Evolutionary conservation across 2,329 filamentous ascomycete species (phyloP).

Genomic region (Sarocladium strictum): DNA sequence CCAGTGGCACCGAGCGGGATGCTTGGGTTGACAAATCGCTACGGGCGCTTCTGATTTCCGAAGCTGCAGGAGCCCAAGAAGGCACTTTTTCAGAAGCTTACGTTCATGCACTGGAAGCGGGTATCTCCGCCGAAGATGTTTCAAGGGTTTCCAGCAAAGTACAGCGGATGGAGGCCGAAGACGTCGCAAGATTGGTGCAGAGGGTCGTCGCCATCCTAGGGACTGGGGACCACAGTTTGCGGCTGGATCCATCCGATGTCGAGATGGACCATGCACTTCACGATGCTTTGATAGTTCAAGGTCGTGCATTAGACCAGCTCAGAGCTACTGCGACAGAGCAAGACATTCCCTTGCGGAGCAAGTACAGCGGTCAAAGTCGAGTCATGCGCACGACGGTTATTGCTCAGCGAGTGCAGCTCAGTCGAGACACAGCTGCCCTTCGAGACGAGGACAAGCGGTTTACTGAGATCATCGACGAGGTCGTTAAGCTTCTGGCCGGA

Average conservation of each 20-base stretch:
- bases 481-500: slow-evolving; percentile 20
- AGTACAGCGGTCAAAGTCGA: slow-evolving; percentile 65
- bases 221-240: slow-evolving; percentile 31
- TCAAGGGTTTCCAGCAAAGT: slow-evolving; percentile 51
- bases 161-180: slow-evolving; percentile 44
- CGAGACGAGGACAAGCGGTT: slow-evolving; percentile 67
- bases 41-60: slow-evolving; percentile 41
- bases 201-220: slow-evolving; percentile 21
- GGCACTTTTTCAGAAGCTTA: slow-evolving; percentile 51
- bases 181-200: slow-evolving; percentile 21
- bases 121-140: slow-evolving; percentile 45
- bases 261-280: slow-evolving; percentile 24
- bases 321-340: slow-evolving; percentile 30
- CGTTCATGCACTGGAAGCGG: slow-evolving; percentile 52
- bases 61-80: slow-evolving; percentile 29
- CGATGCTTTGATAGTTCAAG: slow-evolving; percentile 3
- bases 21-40: slow-evolving; percentile 38
- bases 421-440: slow-evolving; percentile 65
- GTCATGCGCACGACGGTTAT: slow-evolving; percentile 72
- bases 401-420: slow-evolving; percentile 75
- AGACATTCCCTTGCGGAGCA: slow-evolving; percentile 58
- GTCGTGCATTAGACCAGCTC: slow-evolving; percentile 7
- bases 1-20: slow-evolving; percentile 24
- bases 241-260: slow-evolving; percentile 25
- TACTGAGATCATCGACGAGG: slow-evolving; percentile 56